A percentile compares a stretch with the other conserved stretches of the same genome.
phyloP scores from a whole-genome alignment of 495 filamentous ascomycete species.

The Penicillium pancosmium region DNA sequence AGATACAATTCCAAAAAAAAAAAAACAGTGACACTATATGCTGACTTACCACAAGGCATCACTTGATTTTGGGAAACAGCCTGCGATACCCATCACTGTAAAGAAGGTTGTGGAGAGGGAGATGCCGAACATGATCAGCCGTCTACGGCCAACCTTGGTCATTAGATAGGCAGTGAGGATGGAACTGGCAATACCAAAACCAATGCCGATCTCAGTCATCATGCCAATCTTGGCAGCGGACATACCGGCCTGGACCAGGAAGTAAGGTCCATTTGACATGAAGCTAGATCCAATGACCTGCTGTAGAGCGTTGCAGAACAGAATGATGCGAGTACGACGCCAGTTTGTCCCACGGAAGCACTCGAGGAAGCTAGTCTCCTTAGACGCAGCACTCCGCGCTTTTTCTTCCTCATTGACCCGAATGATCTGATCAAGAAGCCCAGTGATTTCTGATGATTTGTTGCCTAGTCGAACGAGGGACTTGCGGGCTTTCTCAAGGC shows the following conservation, averaged over 20 bases:
- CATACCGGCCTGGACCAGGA: constrained; percentile 29
- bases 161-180: constrained; percentile 23
- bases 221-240: constrained; percentile 15
- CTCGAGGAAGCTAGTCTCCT: constrained; percentile 19
- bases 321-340: constrained; percentile 35
- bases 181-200: constrained; percentile 22
- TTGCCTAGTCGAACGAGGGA: constrained; percentile 8
- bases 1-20: not conserved
- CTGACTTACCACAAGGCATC: constrained; percentile 21
- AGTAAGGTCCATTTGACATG: constrained; percentile 29
- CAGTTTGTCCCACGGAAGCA: constrained; percentile 31
- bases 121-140: constrained; percentile 24
- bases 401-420: constrained; percentile 12
- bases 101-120: constrained; percentile 21
- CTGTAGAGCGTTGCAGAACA: constrained; percentile 24
- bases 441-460: not conserved
- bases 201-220: constrained; percentile 29
- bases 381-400: constrained; percentile 5
- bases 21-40: not conserved
- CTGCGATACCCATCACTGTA: constrained; percentile 28
- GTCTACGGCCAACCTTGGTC: constrained; percentile 22
- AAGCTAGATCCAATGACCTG: constrained; percentile 27
- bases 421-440: constrained; percentile 6
- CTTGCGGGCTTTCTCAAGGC: constrained; percentile 9
- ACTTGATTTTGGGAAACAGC: constrained; percentile 19